Evolutionary conservation across 345 rosid genomes (phyloP).

Genomic region (Boechera divaricarpa): DNA sequence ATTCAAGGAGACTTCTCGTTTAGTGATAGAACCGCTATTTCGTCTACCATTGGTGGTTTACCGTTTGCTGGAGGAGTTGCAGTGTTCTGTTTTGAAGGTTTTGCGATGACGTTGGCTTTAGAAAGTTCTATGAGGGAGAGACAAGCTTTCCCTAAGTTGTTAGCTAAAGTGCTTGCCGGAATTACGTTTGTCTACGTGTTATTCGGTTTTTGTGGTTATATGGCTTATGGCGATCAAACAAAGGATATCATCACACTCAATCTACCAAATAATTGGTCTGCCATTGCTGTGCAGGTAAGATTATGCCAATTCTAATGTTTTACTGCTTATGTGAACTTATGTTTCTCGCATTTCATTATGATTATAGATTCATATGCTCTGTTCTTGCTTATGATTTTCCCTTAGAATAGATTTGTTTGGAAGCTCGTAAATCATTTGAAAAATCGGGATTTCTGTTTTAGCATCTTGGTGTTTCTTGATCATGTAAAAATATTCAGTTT

Average conservation of each 20-base stretch:
- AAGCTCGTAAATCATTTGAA: not conserved
- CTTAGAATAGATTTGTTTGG: not conserved
- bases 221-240: slow-evolving; percentile 90
- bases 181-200: slow-evolving; percentile 65
- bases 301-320: not conserved
- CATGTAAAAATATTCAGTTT: not conserved
- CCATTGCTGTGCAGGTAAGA: slow-evolving; percentile 77
- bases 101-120: slow-evolving; percentile 86
- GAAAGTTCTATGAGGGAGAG: slow-evolving; percentile 85
- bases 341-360: not conserved
- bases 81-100: slow-evolving; percentile 92
- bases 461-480: not conserved
- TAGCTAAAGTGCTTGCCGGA: slow-evolving; percentile 67
- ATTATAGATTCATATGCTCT: not conserved
- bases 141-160: slow-evolving; percentile 59
- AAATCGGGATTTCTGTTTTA: not conserved
- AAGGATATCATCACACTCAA: slow-evolving; percentile 81
- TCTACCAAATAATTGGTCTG: slow-evolving; percentile 76
- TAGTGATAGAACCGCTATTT: slow-evolving; percentile 67
- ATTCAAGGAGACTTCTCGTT: slow-evolving; percentile 69
- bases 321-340: not conserved
- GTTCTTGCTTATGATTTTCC: not conserved
- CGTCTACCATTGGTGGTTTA: slow-evolving; percentile 65
- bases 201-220: slow-evolving; percentile 84
- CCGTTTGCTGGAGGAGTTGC: slow-evolving; percentile 95